Conservation (phyloP, 1,284 basidiomycete genomes). For the Hortiboletus rubellus region DNA sequence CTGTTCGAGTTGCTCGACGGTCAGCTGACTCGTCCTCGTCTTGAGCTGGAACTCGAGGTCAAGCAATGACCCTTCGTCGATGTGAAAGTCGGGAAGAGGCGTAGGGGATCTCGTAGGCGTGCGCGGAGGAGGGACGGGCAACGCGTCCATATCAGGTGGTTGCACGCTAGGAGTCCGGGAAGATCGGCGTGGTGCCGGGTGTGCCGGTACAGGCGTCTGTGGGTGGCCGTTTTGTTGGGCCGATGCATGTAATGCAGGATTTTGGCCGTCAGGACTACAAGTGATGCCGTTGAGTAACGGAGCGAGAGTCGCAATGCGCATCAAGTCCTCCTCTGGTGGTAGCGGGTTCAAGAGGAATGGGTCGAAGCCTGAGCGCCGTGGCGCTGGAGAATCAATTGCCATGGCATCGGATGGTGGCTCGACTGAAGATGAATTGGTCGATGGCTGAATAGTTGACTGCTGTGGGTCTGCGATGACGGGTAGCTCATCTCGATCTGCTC, state of each 20-base stretch:
- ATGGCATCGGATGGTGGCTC: constrained; percentile 27
- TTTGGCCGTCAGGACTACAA: too few relatives aligned
- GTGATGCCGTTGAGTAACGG: too few relatives aligned
- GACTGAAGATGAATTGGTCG: not conserved
- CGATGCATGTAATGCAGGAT: too few relatives aligned
- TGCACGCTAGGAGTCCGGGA: not conserved
- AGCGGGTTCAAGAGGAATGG: constrained; percentile 58
- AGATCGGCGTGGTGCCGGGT: too few relatives aligned
- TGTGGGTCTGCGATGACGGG: too few relatives aligned
- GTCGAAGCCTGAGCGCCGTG: constrained; percentile 50
- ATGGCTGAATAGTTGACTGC: not conserved
- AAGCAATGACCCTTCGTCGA: constrained; percentile 49
- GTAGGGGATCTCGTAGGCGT: constrained; percentile 58
- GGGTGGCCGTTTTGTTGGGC: constrained; percentile 10
- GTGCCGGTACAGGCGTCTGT: too few relatives aligned
- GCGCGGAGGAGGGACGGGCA: constrained; percentile 32
- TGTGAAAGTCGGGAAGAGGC: constrained; percentile 64
- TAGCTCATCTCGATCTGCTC: too few relatives aligned
- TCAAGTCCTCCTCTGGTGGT: constrained; percentile 36
- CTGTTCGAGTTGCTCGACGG: constrained; percentile 91
- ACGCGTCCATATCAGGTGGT: constrained; percentile 16
- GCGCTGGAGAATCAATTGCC: constrained; percentile 34
- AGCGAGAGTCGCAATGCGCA: constrained; percentile 20
- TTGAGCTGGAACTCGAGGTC: constrained; percentile 50
- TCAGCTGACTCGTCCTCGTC: constrained; percentile 57